phyloP scores from a whole-genome alignment of 306 rosid species.

The Echinosophora koreensis region DNA sequence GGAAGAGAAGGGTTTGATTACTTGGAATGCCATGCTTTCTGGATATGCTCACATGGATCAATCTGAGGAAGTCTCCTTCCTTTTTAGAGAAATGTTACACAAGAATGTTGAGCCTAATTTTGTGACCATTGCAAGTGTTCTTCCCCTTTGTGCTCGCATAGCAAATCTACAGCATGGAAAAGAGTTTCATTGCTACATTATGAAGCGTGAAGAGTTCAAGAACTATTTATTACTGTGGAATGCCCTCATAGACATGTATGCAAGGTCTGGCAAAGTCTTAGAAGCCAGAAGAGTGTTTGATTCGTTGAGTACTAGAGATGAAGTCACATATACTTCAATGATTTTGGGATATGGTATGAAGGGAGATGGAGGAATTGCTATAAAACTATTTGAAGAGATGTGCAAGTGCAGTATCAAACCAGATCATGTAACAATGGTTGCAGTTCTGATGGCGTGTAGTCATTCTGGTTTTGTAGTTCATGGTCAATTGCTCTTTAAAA shows the following conservation, averaged over 20 bases:
- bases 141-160: slow-evolving; percentile 89
- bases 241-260: slow-evolving; percentile 87
- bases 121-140: slow-evolving; percentile 87
- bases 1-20: slow-evolving; percentile 63
- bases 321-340: slow-evolving; percentile 86
- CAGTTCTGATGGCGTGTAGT: slow-evolving; percentile 83
- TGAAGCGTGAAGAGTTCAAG: slow-evolving; percentile 60
- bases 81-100: slow-evolving; percentile 76
- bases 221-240: slow-evolving; percentile 74
- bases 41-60: slow-evolving; percentile 72
- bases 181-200: slow-evolving; percentile 88
- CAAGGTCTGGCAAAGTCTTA: slow-evolving; percentile 79
- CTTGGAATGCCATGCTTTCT: slow-evolving; percentile 92
- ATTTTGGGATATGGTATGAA: slow-evolving; percentile 83
- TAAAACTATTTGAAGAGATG: slow-evolving; percentile 87
- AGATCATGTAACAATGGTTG: slow-evolving; percentile 84
- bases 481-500: slow-evolving; percentile 65
- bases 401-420: slow-evolving; percentile 62
- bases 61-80: slow-evolving; percentile 73
- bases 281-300: slow-evolving; percentile 81
- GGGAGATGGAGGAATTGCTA: slow-evolving; percentile 78
- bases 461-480: slow-evolving; percentile 79
- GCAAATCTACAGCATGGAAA: slow-evolving; percentile 89
- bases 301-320: slow-evolving; percentile 71
- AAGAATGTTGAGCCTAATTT: slow-evolving; percentile 70